Percentiles rank a stretch among this genome's conserved stretches.
Conservation (phyloP, 1,139 yeast species). For the Geotrichum carabidarum region DNA sequence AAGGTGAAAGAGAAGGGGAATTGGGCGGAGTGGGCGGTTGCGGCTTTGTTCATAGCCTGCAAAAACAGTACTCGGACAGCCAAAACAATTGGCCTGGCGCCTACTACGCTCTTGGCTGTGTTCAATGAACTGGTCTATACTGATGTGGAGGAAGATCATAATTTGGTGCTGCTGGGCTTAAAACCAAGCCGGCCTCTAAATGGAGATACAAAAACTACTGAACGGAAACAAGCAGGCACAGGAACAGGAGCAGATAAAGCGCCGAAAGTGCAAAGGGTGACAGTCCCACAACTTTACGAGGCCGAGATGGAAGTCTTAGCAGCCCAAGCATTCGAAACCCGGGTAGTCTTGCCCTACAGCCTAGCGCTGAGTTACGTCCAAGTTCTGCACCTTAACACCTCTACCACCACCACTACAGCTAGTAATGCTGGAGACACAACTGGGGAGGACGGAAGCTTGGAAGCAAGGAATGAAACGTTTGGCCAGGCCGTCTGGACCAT, state of each 20-base stretch:
- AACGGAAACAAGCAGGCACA: background rate
- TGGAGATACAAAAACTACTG: background rate
- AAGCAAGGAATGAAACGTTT: constrained; percentile 1
- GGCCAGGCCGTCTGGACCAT: constrained; percentile 26
- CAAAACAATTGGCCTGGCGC: background rate
- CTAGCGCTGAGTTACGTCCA: constrained; percentile 28
- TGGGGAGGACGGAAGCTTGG: background rate
- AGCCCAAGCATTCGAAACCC: constrained; percentile 25
- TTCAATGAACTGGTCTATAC: background rate
- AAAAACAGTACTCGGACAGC: constrained; percentile 8
- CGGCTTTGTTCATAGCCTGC: constrained; percentile 19
- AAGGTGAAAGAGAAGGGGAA: too few relatives aligned
- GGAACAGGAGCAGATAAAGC: too few relatives aligned
- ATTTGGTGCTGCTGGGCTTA: too few relatives aligned
- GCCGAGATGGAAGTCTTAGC: constrained; percentile 23
- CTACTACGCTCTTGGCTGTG: background rate
- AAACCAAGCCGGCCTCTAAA: background rate
- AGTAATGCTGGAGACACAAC: too few relatives aligned
- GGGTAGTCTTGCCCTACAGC: constrained; percentile 27
- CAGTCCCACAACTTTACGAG: constrained; percentile 4
- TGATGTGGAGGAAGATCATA: too few relatives aligned
- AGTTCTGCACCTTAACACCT: constrained; percentile 19
- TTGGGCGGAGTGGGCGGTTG: constrained; percentile 10
- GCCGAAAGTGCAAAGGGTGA: background rate
- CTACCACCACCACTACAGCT: background rate